Conservation (phyloP, 78 protist genomes). For the Planoprotostelium fungivorum region DNA sequence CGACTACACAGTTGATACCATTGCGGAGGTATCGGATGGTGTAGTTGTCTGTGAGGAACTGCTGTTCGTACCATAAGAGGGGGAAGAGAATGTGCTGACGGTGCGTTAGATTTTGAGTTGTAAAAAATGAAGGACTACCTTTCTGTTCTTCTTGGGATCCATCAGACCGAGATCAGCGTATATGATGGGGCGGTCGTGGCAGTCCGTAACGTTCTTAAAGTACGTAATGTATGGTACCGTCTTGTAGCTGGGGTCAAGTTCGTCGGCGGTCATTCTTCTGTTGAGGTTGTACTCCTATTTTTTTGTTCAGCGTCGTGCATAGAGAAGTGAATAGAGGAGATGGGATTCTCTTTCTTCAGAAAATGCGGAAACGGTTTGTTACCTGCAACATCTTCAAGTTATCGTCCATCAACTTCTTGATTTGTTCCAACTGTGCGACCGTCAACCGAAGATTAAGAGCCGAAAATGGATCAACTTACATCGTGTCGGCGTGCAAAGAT, state of each 20-base stretch:
- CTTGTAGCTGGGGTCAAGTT: too few species aligned
- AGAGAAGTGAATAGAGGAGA: too few species aligned
- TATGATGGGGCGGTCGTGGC: not conserved
- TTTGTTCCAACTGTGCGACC: not conserved
- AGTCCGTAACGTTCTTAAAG: not conserved
- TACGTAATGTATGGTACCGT: not conserved
- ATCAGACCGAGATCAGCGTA: not conserved
- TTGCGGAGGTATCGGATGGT: not conserved
- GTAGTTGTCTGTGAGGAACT: not conserved
- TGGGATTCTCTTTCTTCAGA: not conserved
- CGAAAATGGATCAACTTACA: not conserved
- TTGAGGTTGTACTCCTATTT: too few species aligned
- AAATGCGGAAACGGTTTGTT: not conserved
- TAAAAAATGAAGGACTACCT: not conserved
- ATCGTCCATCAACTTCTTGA: not conserved
- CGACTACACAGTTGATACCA: not conserved
- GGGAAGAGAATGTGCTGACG: not conserved
- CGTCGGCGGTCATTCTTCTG: too few species aligned
- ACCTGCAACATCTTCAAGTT: not conserved
- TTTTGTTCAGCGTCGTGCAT: too few species aligned
- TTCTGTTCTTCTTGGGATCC: not conserved
- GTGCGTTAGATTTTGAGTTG: not conserved
- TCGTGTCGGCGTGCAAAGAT: not conserved
- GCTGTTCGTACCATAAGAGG: not conserved
- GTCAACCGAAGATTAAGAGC: not conserved